phyloP scores from a whole-genome alignment of 495 filamentous ascomycete genomes.

The Penicillium silybi region DNA sequence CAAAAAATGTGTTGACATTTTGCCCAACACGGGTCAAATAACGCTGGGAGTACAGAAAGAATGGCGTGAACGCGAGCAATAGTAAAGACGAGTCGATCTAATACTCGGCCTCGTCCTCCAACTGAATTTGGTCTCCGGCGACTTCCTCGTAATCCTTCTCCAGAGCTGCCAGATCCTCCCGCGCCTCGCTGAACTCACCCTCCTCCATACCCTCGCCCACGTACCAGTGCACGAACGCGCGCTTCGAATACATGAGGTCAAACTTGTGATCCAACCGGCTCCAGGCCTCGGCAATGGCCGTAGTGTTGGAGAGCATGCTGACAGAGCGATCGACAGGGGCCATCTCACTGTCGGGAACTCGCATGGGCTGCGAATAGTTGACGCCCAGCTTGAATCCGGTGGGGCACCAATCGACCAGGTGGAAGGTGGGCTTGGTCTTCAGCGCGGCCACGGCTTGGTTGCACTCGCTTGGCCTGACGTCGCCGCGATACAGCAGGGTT shows the following conservation, averaged over 20 bases:
- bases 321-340: slow-evolving; percentile 83
- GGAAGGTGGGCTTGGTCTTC: slow-evolving; percentile 85
- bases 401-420: slow-evolving; percentile 94
- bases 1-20: slow-evolving; percentile 8
- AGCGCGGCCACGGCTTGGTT: slow-evolving; percentile 71
- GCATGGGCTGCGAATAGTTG: slow-evolving; percentile 83
- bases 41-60: slow-evolving; percentile 29
- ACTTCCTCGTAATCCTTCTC: slow-evolving; percentile 95
- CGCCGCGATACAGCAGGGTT: slow-evolving; percentile 83
- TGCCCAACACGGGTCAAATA: slow-evolving; percentile 8
- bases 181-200: slow-evolving; percentile 86
- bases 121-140: slow-evolving; percentile 64
- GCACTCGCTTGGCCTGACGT: slow-evolving; percentile 84
- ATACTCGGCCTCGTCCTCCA: slow-evolving; percentile 62
- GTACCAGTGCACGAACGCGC: slow-evolving; percentile 94
- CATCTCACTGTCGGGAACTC: slow-evolving; percentile 73
- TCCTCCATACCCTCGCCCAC: slow-evolving; percentile 96
- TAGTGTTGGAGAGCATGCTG: slow-evolving; percentile 90
- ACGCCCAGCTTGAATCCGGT: slow-evolving; percentile 94
- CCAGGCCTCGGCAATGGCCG: slow-evolving; percentile 89
- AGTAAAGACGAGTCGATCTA: slow-evolving; percentile 34
- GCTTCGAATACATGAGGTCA: slow-evolving; percentile 96
- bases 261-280: slow-evolving; percentile 87
- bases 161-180: slow-evolving; percentile 84
- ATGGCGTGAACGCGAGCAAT: slow-evolving; percentile 13